Conservation (phyloP, 1,139 yeast species). For the Yamadazyma songkhlaensis region DNA sequence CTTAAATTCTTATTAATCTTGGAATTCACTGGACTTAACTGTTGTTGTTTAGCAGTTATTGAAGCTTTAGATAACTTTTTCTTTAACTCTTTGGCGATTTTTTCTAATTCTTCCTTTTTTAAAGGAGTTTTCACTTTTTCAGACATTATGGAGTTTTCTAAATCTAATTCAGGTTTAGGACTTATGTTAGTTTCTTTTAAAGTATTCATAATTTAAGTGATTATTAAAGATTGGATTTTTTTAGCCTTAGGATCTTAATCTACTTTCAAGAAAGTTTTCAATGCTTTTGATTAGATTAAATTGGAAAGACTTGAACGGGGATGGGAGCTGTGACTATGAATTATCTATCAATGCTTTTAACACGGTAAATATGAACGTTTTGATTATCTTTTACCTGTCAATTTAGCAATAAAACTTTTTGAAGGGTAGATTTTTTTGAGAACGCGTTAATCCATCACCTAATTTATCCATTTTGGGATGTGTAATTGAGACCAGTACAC, state of each 20-base stretch:
- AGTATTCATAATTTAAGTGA: constrained; percentile 3
- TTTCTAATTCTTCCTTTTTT: constrained; percentile 46
- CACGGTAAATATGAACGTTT: no score
- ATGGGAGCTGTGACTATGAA: no score
- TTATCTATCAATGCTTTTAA: no score
- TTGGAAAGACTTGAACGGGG: no score
- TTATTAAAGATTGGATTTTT: no score
- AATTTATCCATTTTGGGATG: constrained; percentile 6
- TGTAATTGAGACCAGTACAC: not conserved
- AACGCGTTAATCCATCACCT: constrained; percentile 5
- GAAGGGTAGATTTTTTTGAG: not conserved
- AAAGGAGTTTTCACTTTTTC: constrained; percentile 14
- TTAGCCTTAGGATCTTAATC: no score
- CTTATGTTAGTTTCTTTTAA: constrained; percentile 4
- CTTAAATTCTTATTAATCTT: constrained; percentile 15
- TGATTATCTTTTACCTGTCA: no score
- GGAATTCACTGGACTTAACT: constrained; percentile 25
- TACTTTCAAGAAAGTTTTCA: not conserved
- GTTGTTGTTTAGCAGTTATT: constrained; percentile 44
- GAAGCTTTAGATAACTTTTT: constrained; percentile 44
- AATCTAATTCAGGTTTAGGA: constrained; percentile 2
- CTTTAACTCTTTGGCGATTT: constrained; percentile 46
- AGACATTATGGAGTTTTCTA: constrained; percentile 3
- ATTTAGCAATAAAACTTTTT: not conserved
- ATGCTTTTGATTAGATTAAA: no score